Conservation (phyloP, 257 asterid species). For the Prunella vulgaris region DNA sequence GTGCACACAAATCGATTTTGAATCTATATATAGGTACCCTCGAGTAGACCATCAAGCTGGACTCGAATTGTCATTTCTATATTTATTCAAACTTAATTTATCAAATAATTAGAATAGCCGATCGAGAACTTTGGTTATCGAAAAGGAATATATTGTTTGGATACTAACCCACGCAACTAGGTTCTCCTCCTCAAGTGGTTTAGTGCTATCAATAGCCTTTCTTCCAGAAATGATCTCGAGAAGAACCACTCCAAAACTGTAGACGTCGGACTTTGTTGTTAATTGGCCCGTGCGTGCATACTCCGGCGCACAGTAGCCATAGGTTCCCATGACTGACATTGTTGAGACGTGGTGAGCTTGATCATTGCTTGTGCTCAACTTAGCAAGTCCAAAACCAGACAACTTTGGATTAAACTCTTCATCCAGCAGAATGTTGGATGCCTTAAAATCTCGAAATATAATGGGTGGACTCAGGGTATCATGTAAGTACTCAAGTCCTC, state of each 20-base stretch:
- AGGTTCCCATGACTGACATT: conserved; percentile 39
- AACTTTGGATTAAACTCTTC: conserved; percentile 37
- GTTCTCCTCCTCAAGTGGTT: conserved; percentile 46
- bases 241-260: conserved; percentile 49
- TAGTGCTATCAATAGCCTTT: conserved; percentile 39
- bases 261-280: conserved; percentile 42
- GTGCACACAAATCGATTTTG: no score
- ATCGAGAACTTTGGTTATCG: no score
- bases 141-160: no score
- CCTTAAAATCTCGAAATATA: conserved; percentile 40
- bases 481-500: conserved; percentile 55
- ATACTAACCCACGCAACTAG: conserved; percentile 48
- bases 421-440: conserved; percentile 39
- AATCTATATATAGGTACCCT: no score
- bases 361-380: conserved; percentile 28
- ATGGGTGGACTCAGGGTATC: conserved; percentile 40
- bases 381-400: conserved; percentile 43
- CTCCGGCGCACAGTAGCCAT: conserved; percentile 57
- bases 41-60: no score
- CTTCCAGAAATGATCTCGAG: conserved; percentile 50
- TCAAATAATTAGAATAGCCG: no score
- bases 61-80: no score
- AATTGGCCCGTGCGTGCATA: conserved; percentile 41
- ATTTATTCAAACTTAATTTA: no score
- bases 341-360: conserved; percentile 32